Base-by-base conservation (phyloP, 2,329 filamentous ascomycete species). In the Colletotrichum chlorophyti region DNA sequence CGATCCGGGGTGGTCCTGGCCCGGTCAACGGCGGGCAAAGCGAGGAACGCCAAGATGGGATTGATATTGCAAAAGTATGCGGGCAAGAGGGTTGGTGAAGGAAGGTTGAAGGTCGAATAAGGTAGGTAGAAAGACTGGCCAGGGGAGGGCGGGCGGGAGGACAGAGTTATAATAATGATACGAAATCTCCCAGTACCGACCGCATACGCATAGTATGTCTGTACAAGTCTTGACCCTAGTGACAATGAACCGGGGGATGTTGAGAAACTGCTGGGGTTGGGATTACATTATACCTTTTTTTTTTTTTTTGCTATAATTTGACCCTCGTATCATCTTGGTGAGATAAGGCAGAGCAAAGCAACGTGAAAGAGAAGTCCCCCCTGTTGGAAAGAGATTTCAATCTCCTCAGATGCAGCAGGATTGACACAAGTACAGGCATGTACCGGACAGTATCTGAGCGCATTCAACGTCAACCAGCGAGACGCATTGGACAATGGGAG, bases 1-100 rank as follows among this genome's bases (percentile, higher is more conserved):
- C 11, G 43, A 50, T 50, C 57, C 38, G 38, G 57, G 45, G 32
- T 55, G 38, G 29, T 12, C 54, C 49, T 47, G 42, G 49, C 43
- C 37, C 46, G 35, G 49, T 35, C 6, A n/a, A 58, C 49, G 27
- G 42, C 23, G n/a, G n/a, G n/a, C n/a, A n/a, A 51, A 38, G 45
- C 51, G 24, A 43, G 26, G 21, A 43, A 48, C 34, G 53, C 29
- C 51, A 37, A 50, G 45, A 57, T 45, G 23, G 45, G 32, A 49
- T 57, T 49, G 45, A 41, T 38, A 34, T 50, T 51, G 40, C 52
- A 50, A n/a, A n/a, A n/a, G 37, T 26, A 27, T 34, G 53, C 12
- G 37, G 29, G 29, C 27, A 14, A 21, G 21, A 27, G 37, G 29
- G 40, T 35, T 34, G 26, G 26, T 12, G 35, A 40, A 38, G 19